phyloP scores from a whole-genome alignment of 2,329 filamentous ascomycete species.

The Leptographium flavum region DNA sequence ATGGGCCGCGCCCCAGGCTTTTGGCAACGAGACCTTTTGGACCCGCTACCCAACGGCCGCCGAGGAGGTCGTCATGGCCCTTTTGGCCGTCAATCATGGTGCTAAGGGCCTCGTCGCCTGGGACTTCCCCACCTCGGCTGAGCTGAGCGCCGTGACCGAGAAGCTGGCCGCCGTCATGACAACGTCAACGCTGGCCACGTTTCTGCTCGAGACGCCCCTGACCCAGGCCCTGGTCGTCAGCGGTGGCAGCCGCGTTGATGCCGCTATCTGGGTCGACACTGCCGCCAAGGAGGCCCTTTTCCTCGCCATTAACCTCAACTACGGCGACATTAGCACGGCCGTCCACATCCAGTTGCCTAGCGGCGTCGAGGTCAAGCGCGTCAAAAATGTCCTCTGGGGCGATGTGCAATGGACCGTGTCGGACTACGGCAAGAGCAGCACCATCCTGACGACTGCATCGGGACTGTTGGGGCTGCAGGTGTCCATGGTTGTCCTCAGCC shows the following conservation, averaged over 20 bases:
- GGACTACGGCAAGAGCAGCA: too few species aligned
- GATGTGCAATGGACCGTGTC: too few species aligned
- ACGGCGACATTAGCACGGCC: neutral
- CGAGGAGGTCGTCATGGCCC: neutral
- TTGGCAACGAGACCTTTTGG: neutral
- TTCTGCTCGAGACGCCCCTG: neutral
- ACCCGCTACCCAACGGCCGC: neutral
- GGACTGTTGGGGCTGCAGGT: too few species aligned
- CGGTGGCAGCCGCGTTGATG: neutral
- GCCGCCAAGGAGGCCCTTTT: neutral
- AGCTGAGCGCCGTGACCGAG: neutral
- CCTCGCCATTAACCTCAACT: neutral
- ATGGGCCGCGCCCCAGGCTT: neutral
- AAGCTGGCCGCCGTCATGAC: neutral
- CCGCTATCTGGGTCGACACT: neutral
- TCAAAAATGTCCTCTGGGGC: too few species aligned
- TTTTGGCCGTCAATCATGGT: neutral
- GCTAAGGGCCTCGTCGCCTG: neutral
- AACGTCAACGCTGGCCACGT: neutral
- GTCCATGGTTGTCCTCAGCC: too few species aligned
- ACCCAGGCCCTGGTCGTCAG: neutral
- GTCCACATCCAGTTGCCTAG: neutral
- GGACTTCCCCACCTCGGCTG: neutral
- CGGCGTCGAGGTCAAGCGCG: too few species aligned
- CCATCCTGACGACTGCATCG: too few species aligned